Base-by-base conservation (phyloP, 2,329 filamentous ascomycete genomes). In the Penicillium expansum region DNA sequence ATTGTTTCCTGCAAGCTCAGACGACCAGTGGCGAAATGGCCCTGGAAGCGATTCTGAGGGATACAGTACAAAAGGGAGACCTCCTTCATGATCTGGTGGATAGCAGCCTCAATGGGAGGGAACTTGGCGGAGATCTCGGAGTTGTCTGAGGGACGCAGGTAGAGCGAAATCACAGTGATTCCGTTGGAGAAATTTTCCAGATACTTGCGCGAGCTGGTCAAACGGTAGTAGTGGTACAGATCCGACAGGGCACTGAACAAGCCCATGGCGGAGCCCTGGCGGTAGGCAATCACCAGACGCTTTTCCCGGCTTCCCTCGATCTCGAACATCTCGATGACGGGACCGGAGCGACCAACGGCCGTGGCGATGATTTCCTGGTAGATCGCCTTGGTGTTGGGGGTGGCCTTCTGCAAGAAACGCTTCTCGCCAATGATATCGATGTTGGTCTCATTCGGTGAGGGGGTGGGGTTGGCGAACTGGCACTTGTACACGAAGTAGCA, bases 401-500 rank as follows among this genome's bases (percentile, higher is more conserved):
- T 97, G 14, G 93, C 92, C 82, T 99, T 99, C 69, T 92, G 91
- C 71, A 97, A 79, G 82, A 99, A 99, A 63, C 92, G 89, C 73
- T 89, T 89, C 75, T 99, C 94, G 62, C 92, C 91, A 73, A 99
- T 92, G 67, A 93, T 83, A 67, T 97, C 91, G 60, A 99, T 85
- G 65, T 91, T 86, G 33, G 91, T 96, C 82, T 97, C 94, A 51
- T 86, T 84, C 13, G 87, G 85, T 52, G 74, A 75, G 0, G 92
- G 90, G 62, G 86, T 86, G 9, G 88, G 80, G 68, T 93, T 86
- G 65, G 86, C 86, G 76, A 97, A 99, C 70, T 89, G 86, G 76
- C 93, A 96, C 76, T 96, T 91, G 81, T 99, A 99, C 66, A 99
- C 92, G 73, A 99, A 99, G 80, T 99, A 99, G 81, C 94, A 99